phyloP scores from a whole-genome alignment of 169 alveolate genomes.

The Plasmodium vinckei region DNA sequence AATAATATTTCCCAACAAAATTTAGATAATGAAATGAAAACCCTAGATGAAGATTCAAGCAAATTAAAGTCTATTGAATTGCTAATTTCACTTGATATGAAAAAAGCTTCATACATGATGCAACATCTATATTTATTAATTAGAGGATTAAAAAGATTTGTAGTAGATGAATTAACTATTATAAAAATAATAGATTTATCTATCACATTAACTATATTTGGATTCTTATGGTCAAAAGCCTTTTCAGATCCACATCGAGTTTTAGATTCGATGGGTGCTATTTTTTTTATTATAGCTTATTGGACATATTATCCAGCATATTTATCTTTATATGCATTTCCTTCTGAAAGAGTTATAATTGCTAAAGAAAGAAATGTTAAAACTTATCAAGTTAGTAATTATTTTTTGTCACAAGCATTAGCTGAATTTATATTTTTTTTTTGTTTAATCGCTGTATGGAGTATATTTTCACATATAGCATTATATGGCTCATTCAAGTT shows the following conservation, averaged over 20 bases:
- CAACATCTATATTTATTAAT: conserved; percentile 33
- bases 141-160: conserved; percentile 55
- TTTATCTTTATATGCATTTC: conserved; percentile 77
- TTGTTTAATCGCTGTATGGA: conserved; percentile 42
- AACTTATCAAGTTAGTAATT: conserved; percentile 70
- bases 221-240: conserved; percentile 51
- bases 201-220: conserved; percentile 47
- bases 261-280: conserved; percentile 64
- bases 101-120: conserved; percentile 30
- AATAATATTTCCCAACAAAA: not conserved
- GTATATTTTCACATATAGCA: conserved; percentile 25
- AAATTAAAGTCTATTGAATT: conserved; percentile 33
- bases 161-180: conserved; percentile 37
- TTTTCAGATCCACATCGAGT: conserved; percentile 39
- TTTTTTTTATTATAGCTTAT: conserved; percentile 62
- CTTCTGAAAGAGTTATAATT: conserved; percentile 77
- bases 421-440: conserved; percentile 70
- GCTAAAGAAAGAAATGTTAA: conserved; percentile 76
- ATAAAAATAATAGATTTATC: conserved; percentile 36
- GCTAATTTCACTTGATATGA: conserved; percentile 46
- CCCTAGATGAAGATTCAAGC: conserved; percentile 21
- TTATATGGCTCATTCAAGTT: conserved; percentile 48
- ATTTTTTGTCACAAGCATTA: conserved; percentile 55
- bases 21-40: conserved; percentile 2
- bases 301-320: conserved; percentile 74